phyloP scores from a whole-genome alignment of 352 stramenopile genomes.

The Phytophthora tubulina region DNA sequence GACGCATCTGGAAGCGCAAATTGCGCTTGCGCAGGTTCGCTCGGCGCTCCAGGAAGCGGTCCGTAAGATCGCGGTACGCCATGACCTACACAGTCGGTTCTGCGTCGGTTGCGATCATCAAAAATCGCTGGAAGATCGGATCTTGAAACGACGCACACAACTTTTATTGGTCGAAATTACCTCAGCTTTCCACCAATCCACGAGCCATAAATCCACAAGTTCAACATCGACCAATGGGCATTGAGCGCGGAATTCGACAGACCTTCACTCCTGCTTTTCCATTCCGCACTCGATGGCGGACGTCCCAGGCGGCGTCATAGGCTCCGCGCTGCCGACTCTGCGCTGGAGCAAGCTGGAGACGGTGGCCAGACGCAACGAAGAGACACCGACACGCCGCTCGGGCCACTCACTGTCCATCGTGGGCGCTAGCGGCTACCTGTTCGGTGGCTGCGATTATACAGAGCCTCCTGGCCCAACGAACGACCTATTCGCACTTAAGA shows the following conservation, averaged over 20 bases:
- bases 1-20: conserved; percentile 65
- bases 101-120: conserved; percentile 6
- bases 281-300: conserved; percentile 21
- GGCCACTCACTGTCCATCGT: conserved; percentile 94
- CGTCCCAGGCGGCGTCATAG: background rate
- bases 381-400: conserved; percentile 90
- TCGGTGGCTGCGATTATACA: conserved; percentile 92
- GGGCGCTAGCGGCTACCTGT: conserved; percentile 91
- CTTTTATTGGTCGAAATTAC: conserved; percentile 30
- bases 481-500: conserved; percentile 95
- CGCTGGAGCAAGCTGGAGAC: conserved; percentile 70
- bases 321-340: conserved; percentile 35
- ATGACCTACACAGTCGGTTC: conserved; percentile 33
- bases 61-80: conserved; percentile 72
- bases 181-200: conserved; percentile 26
- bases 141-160: conserved; percentile 57
- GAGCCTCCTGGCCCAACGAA: conserved; percentile 93
- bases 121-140: conserved; percentile 29
- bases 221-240: conserved; percentile 16
- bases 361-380: conserved; percentile 71
- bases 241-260: too few species aligned
- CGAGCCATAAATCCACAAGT: background rate
- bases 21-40: conserved; percentile 63
- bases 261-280: conserved; percentile 23
- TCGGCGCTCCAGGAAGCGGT: conserved; percentile 54